Base-by-base conservation (phyloP, 2,329 filamentous ascomycete species). In the Claviceps purpurea region DNA sequence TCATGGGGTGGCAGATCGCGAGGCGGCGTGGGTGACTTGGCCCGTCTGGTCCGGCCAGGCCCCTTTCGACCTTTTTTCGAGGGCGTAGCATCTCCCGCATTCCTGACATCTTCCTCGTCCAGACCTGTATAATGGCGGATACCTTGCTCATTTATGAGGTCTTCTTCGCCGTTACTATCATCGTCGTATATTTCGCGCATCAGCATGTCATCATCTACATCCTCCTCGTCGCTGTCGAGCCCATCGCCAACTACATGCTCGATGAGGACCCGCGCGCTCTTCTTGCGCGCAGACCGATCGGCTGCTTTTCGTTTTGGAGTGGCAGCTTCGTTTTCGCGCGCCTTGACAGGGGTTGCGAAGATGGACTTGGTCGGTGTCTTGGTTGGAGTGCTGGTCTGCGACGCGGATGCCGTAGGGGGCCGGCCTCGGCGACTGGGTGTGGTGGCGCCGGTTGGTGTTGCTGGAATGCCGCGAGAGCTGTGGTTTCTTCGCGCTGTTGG, bases 1-100 rank as follows among this genome's bases (percentile, higher is more conserved):
- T 97, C 93, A 62, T 96, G 88, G 0, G 90, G 76, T 5, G 90
- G 87, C 2, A 97, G 76, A 60, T 95, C 80, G 50, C 81, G 78
- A 18, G 91, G 88, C 3, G 89, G 89, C 5, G 86, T 89, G 1
- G 87, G 86, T 6, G 86, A 88, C 52, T 79, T 81, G 24, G 61
- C 62, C 34, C 60, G 64, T 52, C 58, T 64, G 14, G 60, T 58
- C 6, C 64, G 50, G 8, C 49, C 20, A 16, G 13, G n/a, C 13
- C 14, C n/a, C 16, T 7, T 52, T 30, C 16, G 22, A 6, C 49
- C 26, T 10, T 62, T 61, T 60, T 75, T 80, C 51, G 71, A 72
- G 2, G 71, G 65, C 52, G 70, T 71, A 38, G 44, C 45, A n/a
- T 66, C 63, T 53, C 59, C 62, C 10, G 42, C 49, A 5, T 8